Percentiles rank a stretch among this genome's conserved stretches.
Conservation (phyloP, 768 basidiomycete species). For the Psilocybe tampanensis region DNA sequence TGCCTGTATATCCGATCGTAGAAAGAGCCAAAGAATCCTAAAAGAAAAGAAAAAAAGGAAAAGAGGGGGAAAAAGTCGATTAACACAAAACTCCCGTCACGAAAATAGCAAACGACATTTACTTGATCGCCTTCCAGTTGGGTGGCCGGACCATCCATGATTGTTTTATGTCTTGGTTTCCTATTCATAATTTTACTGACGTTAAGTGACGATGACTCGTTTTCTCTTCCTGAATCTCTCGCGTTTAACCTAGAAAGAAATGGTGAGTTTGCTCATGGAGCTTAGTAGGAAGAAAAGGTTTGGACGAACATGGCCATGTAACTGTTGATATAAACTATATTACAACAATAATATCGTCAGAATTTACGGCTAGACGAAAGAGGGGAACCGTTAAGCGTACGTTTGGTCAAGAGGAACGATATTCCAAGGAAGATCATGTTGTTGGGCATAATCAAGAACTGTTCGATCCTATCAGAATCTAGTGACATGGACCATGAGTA, state of each 20-base stretch:
- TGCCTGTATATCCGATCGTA: background rate
- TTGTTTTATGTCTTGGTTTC: background rate
- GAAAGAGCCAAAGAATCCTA: background rate
- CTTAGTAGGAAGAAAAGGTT: background rate
- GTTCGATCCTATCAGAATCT: background rate
- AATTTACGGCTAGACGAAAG: background rate
- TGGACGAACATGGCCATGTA: constrained; percentile 10
- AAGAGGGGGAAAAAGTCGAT: no score
- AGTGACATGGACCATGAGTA: background rate
- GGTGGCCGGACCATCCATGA: background rate
- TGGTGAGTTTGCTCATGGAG: background rate
- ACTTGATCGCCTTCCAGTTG: background rate
- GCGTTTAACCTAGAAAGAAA: constrained; percentile 6
- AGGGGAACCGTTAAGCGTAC: background rate
- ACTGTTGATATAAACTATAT: constrained; percentile 10
- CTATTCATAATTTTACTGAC: constrained; percentile 3
- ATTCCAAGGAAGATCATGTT: constrained; percentile 16
- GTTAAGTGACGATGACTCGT: constrained; percentile 6
- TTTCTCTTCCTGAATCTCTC: background rate
- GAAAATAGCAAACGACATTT: background rate
- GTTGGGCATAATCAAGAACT: constrained; percentile 14
- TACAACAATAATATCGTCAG: background rate
- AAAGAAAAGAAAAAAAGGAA: background rate
- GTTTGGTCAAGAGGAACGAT: constrained; percentile 15
- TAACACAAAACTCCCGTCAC: background rate